Percentiles rank a stretch among this genome's conserved stretches.
Evolutionary conservation across 345 rosid genomes (phyloP).

Genomic region (Boechera divaricarpa): DNA sequence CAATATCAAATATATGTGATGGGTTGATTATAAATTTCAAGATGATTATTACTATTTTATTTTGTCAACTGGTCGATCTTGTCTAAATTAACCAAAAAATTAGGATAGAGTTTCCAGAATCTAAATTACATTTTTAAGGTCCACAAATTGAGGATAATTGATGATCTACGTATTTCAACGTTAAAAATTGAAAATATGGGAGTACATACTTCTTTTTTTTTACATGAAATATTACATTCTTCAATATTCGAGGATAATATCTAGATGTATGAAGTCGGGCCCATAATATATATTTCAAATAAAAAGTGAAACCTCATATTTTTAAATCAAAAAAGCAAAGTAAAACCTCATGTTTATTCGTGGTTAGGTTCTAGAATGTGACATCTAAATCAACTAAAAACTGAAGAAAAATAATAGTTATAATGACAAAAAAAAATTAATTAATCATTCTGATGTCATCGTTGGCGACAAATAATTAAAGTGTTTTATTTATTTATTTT

Average conservation of each 20-base stretch:
- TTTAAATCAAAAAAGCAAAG: too few relatives aligned
- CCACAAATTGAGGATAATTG: background rate
- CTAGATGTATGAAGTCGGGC: background rate
- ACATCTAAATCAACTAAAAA: background rate
- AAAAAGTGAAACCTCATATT: background rate
- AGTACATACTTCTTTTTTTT: constrained; percentile 1
- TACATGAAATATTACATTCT: background rate
- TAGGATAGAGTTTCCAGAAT: background rate
- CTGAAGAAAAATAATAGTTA: background rate
- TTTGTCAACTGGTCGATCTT: background rate
- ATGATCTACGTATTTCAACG: background rate
- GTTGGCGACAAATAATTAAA: background rate
- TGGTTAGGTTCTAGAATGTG: constrained; percentile 4
- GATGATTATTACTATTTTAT: background rate
- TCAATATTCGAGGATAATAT: constrained; percentile 8
- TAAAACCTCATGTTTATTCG: background rate
- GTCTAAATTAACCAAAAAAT: background rate
- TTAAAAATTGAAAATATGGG: background rate
- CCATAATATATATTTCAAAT: background rate
- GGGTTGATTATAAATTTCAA: background rate
- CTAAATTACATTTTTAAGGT: background rate
- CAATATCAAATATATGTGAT: background rate
- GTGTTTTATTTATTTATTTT: background rate
- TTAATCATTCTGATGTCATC: background rate
- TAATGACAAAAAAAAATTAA: background rate